These are phyloP conservation scores for Exophiala viscosa DNA, from an alignment of 2,329 filamentous ascomycete species.

Conservation along the genomic window DNA sequence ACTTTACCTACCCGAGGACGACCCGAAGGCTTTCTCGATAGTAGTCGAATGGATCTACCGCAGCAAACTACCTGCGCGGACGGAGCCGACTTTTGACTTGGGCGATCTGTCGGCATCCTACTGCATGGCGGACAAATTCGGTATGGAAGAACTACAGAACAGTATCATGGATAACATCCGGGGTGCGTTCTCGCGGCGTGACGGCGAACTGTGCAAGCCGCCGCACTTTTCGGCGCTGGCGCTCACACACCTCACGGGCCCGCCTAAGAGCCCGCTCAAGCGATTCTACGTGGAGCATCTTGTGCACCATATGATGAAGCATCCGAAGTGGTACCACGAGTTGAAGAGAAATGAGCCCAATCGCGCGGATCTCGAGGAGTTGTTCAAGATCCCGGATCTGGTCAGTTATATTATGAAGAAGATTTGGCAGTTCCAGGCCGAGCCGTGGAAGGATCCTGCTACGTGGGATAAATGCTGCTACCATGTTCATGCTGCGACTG, in stretches of 20 bases:
- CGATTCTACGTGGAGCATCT: conserved; percentile 24
- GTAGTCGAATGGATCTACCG: conserved; percentile 38
- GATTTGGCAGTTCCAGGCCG: conserved; percentile 21
- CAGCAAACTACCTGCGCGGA: conserved; percentile 13
- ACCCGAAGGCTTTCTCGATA: conserved; percentile 52
- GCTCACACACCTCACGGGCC: conserved; percentile 17
- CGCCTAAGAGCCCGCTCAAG: conserved; percentile 21
- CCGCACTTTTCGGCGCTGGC: conserved; percentile 19
- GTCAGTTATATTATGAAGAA: conserved; percentile 21
- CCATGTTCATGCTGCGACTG: conserved; percentile 20
- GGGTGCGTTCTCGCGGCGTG: conserved; percentile 6
- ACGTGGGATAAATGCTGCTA: conserved; percentile 17
- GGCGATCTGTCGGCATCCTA: conserved; percentile 19
- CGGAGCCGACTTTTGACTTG: conserved; percentile 10
- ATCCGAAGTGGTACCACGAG: conserved; percentile 19
- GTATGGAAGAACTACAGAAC: conserved; percentile 24
- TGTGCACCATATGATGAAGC: conserved; percentile 24
- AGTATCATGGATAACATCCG: conserved; percentile 21
- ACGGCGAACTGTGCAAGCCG: conserved; percentile 6
- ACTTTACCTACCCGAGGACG: conserved; percentile 51
- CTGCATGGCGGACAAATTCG: conserved; percentile 25
- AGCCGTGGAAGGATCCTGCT: conserved; percentile 20
- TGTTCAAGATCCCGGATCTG: conserved; percentile 21
- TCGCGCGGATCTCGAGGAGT: conserved; percentile 15
- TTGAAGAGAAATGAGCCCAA: conserved; percentile 14